Percentiles rank a stretch among this genome's conserved stretches.
Conservation (phyloP, 73 alveolate species). For the Paramecium bursaria region DNA sequence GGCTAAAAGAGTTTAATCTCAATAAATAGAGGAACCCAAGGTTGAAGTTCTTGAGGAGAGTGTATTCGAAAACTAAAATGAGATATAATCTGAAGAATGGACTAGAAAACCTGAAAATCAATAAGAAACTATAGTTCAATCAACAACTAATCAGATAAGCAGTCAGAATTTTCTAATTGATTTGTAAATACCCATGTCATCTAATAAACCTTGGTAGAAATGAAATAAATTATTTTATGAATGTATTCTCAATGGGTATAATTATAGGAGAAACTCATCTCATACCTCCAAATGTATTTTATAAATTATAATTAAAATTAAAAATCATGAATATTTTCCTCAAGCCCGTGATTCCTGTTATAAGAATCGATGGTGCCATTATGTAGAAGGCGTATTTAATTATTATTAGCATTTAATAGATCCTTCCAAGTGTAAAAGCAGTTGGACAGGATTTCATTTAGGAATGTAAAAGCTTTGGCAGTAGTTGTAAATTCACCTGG, state of each 20-base stretch:
- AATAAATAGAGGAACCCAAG: neutral
- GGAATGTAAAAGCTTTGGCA: slow-evolving; percentile 65
- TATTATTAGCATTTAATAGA: neutral
- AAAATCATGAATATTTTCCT: neutral
- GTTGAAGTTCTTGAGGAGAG: neutral
- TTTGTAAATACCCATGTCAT: neutral
- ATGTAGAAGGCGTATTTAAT: neutral
- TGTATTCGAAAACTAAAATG: neutral
- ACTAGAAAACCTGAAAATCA: no score
- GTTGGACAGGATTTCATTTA: neutral
- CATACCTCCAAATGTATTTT: no score
- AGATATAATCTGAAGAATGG: neutral
- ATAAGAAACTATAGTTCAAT: no score
- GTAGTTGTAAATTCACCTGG: slow-evolving; percentile 71
- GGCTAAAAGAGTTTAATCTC: neutral
- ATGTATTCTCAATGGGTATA: no score
- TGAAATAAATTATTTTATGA: neutral
- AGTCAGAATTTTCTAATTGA: neutral
- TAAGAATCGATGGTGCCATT: slow-evolving; percentile 30
- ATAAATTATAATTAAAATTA: no score
- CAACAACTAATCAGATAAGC: neutral
- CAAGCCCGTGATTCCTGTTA: slow-evolving; percentile 20
- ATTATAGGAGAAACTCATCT: no score
- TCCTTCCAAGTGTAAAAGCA: slow-evolving; percentile 2
- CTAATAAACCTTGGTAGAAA: neutral